phyloP scores from a whole-genome alignment of 345 rosid species.

The rapeseed (Brassica napus) region Da-Ae NC_063443.1:17044501-17045000 shows the following conservation, averaged over 20 bases:
- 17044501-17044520: slow-evolving; percentile 13
- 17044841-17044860: slow-evolving; percentile 92
- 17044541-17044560: background rate
- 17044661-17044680: background rate
- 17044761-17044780: background rate
- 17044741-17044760: background rate
- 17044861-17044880: slow-evolving; percentile 97
- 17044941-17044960: background rate
- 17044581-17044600: background rate
- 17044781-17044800: slow-evolving; percentile 4
- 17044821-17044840: slow-evolving; percentile 46
- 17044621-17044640: background rate
- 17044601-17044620: background rate
- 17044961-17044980: background rate
- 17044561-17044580: background rate
- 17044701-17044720: background rate
- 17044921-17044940: slow-evolving; percentile 58
- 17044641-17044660: background rate
- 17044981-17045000: background rate
- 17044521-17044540: slow-evolving; percentile 16
- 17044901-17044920: slow-evolving; percentile 98
- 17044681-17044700: background rate
- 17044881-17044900: slow-evolving; percentile 92
- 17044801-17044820: background rate
- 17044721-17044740: background rate